Evolutionary conservation across 345 rosid genomes (phyloP).

Genomic region (Salix dunnii): DNA sequence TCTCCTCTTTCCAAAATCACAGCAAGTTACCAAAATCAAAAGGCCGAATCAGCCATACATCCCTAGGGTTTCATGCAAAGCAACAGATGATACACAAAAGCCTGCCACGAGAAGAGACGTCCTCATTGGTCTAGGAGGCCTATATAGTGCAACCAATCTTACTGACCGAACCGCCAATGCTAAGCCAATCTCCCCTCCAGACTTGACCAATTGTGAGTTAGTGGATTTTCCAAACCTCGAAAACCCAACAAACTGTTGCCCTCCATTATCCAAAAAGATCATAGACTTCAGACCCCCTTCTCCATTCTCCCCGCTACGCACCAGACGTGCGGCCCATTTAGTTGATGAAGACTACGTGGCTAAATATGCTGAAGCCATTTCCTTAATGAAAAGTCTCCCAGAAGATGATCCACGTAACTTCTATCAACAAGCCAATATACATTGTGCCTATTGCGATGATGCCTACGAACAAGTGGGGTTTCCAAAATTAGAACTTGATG

Average conservation of each 20-base stretch:
- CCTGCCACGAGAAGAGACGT: constrained; percentile 41
- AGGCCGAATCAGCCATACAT: background rate
- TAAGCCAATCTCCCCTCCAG: constrained; percentile 32
- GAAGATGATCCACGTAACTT: constrained; percentile 55
- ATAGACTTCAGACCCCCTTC: constrained; percentile 39
- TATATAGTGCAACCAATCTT: constrained; percentile 40
- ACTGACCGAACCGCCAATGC: constrained; percentile 32
- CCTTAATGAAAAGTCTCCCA: constrained; percentile 58
- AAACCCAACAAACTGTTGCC: constrained; percentile 44
- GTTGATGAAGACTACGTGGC: constrained; percentile 32
- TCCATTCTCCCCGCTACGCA: constrained; percentile 21
- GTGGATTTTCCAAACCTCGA: constrained; percentile 39
- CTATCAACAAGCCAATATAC: constrained; percentile 52
- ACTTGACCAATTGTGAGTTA: constrained; percentile 24
- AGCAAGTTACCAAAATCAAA: constrained; percentile 21
- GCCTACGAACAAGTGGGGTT: constrained; percentile 53
- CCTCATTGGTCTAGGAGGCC: constrained; percentile 53
- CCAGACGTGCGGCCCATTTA: constrained; percentile 49
- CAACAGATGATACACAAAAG: constrained; percentile 16
- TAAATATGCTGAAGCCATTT: constrained; percentile 44
- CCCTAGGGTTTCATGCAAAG: constrained; percentile 28
- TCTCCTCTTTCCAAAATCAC: constrained; percentile 18
- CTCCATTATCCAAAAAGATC: constrained; percentile 39
- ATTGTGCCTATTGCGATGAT: constrained; percentile 63
- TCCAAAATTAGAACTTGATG: constrained; percentile 45